phyloP scores from a whole-genome alignment of 495 filamentous ascomycete species.

The Podospora tetraspora region DNA sequence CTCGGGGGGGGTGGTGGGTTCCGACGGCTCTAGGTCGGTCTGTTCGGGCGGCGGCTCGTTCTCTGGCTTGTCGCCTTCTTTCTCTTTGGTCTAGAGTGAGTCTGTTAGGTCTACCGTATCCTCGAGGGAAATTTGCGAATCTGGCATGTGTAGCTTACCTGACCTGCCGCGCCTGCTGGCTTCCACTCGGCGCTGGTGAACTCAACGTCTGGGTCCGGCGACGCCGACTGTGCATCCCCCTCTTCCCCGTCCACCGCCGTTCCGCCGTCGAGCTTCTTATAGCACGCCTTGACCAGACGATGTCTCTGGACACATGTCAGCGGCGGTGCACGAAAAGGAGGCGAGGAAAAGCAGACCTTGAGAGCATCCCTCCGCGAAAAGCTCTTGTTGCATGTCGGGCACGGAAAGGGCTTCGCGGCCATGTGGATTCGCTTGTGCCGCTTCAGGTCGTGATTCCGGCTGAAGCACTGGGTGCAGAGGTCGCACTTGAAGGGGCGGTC shows the following conservation, averaged over 20 bases:
- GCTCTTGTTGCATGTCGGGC: slow-evolving; percentile 88
- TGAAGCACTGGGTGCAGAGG: slow-evolving; percentile 87
- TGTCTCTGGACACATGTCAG: slow-evolving; percentile 11
- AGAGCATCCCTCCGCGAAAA: slow-evolving; percentile 94
- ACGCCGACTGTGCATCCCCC: background rate
- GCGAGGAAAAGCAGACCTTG: slow-evolving; percentile 56
- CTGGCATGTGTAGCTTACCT: background rate
- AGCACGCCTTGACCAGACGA: slow-evolving; percentile 11
- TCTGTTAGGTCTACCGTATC: background rate
- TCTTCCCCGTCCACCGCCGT: background rate
- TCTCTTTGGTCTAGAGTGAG: background rate
- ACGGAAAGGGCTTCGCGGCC: slow-evolving; percentile 91
- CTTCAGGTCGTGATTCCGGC: slow-evolving; percentile 94
- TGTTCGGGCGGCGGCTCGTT: background rate
- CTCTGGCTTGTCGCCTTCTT: background rate
- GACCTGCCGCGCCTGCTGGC: background rate
- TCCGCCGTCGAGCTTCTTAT: background rate
- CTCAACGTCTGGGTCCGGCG: slow-evolving; percentile 6
- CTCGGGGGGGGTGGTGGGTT: background rate
- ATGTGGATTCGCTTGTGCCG: slow-evolving; percentile 92
- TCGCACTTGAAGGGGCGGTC: slow-evolving; percentile 95
- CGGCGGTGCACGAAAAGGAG: background rate
- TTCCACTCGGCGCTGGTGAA: slow-evolving; percentile 3
- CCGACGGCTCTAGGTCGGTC: background rate
- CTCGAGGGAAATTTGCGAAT: background rate